Conservation (phyloP, 805 yeast species). For the Cephaloascus fragrans region DNA sequence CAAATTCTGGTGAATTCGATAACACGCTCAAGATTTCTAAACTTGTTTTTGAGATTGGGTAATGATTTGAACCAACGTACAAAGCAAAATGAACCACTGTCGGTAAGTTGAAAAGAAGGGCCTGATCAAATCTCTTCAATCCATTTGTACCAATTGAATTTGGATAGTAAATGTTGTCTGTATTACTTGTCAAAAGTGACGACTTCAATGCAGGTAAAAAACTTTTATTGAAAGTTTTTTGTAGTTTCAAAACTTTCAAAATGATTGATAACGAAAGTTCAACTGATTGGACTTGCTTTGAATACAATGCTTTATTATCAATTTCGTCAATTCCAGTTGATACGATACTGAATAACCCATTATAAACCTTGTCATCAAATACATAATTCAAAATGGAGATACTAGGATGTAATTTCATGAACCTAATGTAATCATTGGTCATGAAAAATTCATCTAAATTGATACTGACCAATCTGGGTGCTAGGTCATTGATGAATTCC, state of each 20-base stretch:
- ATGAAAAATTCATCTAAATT: constrained; percentile 6
- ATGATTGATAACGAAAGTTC: constrained; percentile 33
- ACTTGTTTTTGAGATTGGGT: constrained; percentile 40
- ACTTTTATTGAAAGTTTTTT: constrained; percentile 49
- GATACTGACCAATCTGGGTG: constrained; percentile 26
- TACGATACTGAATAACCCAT: constrained; percentile 45
- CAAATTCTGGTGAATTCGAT: constrained; percentile 38
- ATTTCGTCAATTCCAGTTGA: constrained; percentile 52
- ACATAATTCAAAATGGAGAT: constrained; percentile 52
- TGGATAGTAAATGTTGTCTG: constrained; percentile 27
- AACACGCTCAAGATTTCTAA: constrained; percentile 44
- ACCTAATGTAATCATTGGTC: constrained; percentile 26
- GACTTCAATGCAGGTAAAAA: constrained; percentile 41
- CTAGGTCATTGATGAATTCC: constrained; percentile 39
- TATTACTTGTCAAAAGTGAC: constrained; percentile 26
- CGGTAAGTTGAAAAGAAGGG: constrained; percentile 61
- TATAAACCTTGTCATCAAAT: constrained; percentile 49
- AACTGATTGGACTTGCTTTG: constrained; percentile 26
- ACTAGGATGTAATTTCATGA: constrained; percentile 61
- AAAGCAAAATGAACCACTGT: constrained; percentile 66
- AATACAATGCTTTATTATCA: constrained; percentile 22
- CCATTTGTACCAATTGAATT: constrained; percentile 48
- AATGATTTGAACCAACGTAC: constrained; percentile 53
- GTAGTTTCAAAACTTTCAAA: constrained; percentile 36
- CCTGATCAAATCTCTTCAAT: constrained; percentile 56